phyloP scores from a whole-genome alignment of 495 filamentous ascomycete species.

The Cercophora newfieldiana region DNA sequence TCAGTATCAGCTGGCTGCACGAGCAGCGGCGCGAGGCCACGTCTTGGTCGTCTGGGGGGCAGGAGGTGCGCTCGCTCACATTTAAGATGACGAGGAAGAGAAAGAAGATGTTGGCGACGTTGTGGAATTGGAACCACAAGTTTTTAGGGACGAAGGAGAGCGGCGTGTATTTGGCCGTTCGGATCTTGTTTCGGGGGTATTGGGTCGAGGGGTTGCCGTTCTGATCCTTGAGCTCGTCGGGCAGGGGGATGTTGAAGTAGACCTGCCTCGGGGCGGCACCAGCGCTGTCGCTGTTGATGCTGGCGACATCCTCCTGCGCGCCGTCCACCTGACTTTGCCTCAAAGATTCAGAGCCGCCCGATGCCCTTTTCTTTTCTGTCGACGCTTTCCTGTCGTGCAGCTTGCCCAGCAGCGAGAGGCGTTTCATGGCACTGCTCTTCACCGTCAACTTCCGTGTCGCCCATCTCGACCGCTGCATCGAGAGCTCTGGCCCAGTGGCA shows the following conservation, averaged over 20 bases:
- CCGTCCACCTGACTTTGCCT: conserved; percentile 48
- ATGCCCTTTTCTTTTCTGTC: conserved; percentile 74
- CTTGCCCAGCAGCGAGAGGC: conserved; percentile 79
- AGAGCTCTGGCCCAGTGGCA: conserved; percentile 46
- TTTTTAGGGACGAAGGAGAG: conserved; percentile 98
- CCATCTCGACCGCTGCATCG: conserved; percentile 75
- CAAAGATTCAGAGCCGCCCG: conserved; percentile 47
- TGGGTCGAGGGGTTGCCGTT: conserved; percentile 68
- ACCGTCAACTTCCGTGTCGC: conserved; percentile 81
- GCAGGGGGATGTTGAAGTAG: conserved; percentile 86
- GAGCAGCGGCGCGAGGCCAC: neutral
- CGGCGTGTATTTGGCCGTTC: conserved; percentile 95
- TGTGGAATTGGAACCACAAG: conserved; percentile 95
- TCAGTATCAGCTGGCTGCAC: neutral
- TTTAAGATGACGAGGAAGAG: conserved; percentile 91
- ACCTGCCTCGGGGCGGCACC: conserved; percentile 47
- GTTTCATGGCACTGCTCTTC: conserved; percentile 72
- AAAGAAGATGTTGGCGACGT: conserved; percentile 98
- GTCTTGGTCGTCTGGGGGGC: neutral
- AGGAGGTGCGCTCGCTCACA: conserved; percentile 57
- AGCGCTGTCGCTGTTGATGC: conserved; percentile 38
- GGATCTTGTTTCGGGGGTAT: conserved; percentile 92
- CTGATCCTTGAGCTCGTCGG: conserved; percentile 76
- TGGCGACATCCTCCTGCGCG: conserved; percentile 39
- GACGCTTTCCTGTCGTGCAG: conserved; percentile 63